Conservation (phyloP, 192 early-diverging fungal genomes). For the Umbelopsis ramanniana region DNA sequence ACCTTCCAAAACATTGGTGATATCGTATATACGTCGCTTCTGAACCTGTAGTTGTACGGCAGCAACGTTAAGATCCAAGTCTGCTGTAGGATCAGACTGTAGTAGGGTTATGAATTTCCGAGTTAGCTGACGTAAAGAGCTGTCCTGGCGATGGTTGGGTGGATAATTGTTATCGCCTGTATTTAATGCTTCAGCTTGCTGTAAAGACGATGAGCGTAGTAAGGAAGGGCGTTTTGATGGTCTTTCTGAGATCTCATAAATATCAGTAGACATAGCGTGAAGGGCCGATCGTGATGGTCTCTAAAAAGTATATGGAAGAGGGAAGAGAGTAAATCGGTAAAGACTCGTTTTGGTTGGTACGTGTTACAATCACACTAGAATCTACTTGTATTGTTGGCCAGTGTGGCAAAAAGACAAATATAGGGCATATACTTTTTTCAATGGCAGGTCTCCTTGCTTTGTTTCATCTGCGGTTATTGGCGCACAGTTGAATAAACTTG, state of each 20-base stretch:
- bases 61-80: conserved; percentile 64
- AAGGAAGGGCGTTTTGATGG: conserved; percentile 5
- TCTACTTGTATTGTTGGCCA: neutral
- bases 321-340: no score
- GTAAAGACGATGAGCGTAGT: neutral
- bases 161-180: neutral
- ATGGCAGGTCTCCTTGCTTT: neutral
- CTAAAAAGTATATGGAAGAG: neutral
- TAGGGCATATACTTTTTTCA: neutral
- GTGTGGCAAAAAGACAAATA: neutral
- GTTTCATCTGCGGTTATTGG: conserved; percentile 1
- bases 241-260: neutral
- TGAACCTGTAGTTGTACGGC: conserved; percentile 62
- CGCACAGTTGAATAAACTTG: neutral
- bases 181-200: neutral
- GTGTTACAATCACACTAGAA: neutral
- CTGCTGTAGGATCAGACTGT: conserved; percentile 49
- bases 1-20: conserved; percentile 72
- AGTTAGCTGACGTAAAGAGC: conserved; percentile 62
- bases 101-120: conserved; percentile 63
- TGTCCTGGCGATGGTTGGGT: conserved; percentile 52
- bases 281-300: conserved; percentile 6
- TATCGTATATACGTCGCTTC: conserved; percentile 73
- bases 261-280: neutral
- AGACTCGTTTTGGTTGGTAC: no score